Percentiles rank a stretch among this genome's conserved stretches.
Evolutionary conservation across 441 rosid genomes (phyloP).

Genomic region (Euphorbia celastroides): DNA sequence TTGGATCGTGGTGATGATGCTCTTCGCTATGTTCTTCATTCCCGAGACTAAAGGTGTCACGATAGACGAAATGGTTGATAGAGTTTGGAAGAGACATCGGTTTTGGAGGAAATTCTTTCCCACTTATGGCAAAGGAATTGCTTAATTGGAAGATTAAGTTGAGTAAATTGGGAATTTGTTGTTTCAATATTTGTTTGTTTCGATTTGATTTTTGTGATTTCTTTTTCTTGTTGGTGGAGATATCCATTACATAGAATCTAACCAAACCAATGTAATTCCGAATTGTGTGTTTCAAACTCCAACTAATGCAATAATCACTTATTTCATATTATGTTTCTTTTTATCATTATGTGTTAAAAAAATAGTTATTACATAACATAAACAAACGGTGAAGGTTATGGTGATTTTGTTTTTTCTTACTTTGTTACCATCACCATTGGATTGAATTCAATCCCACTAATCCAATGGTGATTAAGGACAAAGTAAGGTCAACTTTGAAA

Average conservation of each 20-base stretch:
- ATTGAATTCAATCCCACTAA: too few relatives aligned
- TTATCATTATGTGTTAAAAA: too few relatives aligned
- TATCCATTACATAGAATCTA: neutral
- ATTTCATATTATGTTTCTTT: too few relatives aligned
- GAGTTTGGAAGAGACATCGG: slow-evolving; percentile 93
- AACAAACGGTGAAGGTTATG: too few relatives aligned
- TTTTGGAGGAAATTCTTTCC: slow-evolving; percentile 68
- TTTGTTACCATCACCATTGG: too few relatives aligned
- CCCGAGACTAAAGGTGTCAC: slow-evolving; percentile 88
- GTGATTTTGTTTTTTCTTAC: too few relatives aligned
- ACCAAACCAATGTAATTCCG: neutral
- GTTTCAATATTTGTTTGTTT: neutral
- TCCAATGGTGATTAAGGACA: too few relatives aligned
- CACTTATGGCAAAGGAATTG: neutral
- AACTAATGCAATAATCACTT: neutral
- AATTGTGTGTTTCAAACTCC: neutral
- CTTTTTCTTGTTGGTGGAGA: neutral
- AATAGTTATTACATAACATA: too few relatives aligned
- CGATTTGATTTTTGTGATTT: neutral
- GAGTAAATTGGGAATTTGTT: neutral
- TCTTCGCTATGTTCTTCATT: slow-evolving; percentile 57
- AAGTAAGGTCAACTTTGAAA: too few relatives aligned
- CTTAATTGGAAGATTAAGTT: neutral
- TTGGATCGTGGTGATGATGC: slow-evolving; percentile 73
- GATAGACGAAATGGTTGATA: slow-evolving; percentile 89